phyloP scores from a whole-genome alignment of 2,329 filamentous ascomycete species.

The Curvularia verruculosa region DNA sequence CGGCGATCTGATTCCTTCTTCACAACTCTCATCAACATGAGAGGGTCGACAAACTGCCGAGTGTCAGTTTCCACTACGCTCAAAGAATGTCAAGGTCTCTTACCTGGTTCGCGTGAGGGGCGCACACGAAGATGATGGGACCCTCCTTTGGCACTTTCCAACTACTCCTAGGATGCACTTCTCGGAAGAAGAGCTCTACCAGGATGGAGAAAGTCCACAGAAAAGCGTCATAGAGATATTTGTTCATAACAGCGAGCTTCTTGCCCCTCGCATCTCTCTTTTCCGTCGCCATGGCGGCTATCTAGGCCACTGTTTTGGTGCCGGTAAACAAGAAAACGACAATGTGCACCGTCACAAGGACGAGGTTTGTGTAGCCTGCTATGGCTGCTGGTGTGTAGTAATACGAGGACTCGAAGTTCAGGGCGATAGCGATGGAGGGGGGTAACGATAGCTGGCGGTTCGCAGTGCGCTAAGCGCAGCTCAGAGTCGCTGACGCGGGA shows the following conservation, averaged over 20 bases:
- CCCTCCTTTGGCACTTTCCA: slow-evolving; percentile 92
- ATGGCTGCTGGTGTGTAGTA: slow-evolving; percentile 9
- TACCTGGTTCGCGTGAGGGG: slow-evolving; percentile 83
- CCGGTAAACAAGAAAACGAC: neutral
- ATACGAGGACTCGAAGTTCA: slow-evolving; percentile 16
- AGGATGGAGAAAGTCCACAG: slow-evolving; percentile 80
- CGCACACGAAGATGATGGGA: slow-evolving; percentile 92
- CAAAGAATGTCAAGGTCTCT: neutral
- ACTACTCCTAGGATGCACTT: slow-evolving; percentile 91
- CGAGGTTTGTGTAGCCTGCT: slow-evolving; percentile 11
- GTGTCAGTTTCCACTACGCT: slow-evolving; percentile 13
- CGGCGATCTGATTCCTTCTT: slow-evolving; percentile 85
- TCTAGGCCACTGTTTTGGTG: slow-evolving; percentile 6
- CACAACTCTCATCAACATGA: slow-evolving; percentile 90
- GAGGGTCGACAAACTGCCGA: slow-evolving; percentile 85
- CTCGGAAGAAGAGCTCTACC: slow-evolving; percentile 96
- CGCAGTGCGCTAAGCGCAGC: slow-evolving; percentile 15
- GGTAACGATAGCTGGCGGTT: slow-evolving; percentile 12
- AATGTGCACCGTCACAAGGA: slow-evolving; percentile 1
- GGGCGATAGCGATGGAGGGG: slow-evolving; percentile 21
- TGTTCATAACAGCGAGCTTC: slow-evolving; percentile 63
- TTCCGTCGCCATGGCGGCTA: slow-evolving; percentile 20
- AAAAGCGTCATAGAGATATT: slow-evolving; percentile 78
- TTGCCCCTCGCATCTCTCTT: slow-evolving; percentile 35
- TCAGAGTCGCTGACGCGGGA: slow-evolving; percentile 12